phyloP scores from a whole-genome alignment of 352 stramenopile species.

The Pythium vanterpoolii region DNA sequence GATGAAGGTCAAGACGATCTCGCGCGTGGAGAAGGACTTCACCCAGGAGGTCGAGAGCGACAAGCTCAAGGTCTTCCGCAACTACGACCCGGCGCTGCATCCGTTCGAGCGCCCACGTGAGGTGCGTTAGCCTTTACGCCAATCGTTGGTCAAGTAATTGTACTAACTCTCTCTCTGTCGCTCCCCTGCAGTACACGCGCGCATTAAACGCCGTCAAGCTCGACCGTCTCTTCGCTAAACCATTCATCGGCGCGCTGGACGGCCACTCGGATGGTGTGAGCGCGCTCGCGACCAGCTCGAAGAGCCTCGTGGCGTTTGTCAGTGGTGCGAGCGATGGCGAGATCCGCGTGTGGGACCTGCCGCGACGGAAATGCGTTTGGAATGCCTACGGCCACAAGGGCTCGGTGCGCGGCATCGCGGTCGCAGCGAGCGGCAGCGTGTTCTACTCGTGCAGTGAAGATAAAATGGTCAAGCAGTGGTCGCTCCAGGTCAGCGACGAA shows the following conservation, averaged over 20 bases:
- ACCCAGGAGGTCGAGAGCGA: constrained; percentile 91
- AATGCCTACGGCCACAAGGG: constrained; percentile 91
- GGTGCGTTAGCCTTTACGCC: constrained; percentile 11
- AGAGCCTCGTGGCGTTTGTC: constrained; percentile 83
- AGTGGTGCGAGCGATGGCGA: constrained; percentile 92
- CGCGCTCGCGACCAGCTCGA: constrained; percentile 88
- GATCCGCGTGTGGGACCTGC: constrained; percentile 97
- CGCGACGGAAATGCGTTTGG: constrained; percentile 92
- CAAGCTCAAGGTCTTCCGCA: constrained; percentile 96
- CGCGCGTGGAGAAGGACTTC: constrained; percentile 92
- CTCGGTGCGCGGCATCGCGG: constrained; percentile 91
- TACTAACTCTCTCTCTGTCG: constrained; percentile 1
- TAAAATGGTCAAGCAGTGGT: constrained; percentile 94
- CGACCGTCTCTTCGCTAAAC: constrained; percentile 98
- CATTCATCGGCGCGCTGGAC: constrained; percentile 96
- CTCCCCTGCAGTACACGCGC: constrained; percentile 90
- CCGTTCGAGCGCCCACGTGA: constrained; percentile 91
- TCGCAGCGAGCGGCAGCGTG: constrained; percentile 65
- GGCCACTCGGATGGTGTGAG: constrained; percentile 97
- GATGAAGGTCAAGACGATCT: constrained; percentile 99
- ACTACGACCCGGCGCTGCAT: constrained; percentile 95
- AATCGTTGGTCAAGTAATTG: background rate
- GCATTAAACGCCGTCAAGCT: constrained; percentile 98
- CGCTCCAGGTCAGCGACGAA: constrained; percentile 62
- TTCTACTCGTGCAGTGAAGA: constrained; percentile 96